Evolutionary conservation across 805 yeast genomes (phyloP).

Genomic region (Komagataella mondaviorum): DNA sequence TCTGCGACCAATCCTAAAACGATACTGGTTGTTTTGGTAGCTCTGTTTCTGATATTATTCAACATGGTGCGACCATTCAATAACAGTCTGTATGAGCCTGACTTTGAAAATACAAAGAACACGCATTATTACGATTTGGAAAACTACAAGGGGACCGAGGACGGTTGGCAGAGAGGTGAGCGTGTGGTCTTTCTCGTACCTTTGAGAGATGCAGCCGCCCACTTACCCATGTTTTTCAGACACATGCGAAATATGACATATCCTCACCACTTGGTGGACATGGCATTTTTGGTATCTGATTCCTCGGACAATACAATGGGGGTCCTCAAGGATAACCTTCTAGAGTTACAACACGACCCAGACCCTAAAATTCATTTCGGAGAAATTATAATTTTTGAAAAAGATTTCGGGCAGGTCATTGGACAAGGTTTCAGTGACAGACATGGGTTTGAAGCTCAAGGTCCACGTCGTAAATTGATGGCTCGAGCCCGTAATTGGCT

Average conservation of each 20-base stretch:
- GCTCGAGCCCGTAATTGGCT: slow-evolving; percentile 95
- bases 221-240: slow-evolving; percentile 46
- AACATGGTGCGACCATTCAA: neutral
- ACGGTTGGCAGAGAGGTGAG: slow-evolving; percentile 43
- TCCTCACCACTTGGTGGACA: slow-evolving; percentile 41
- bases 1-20: neutral
- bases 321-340: slow-evolving; percentile 40
- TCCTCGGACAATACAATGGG: slow-evolving; percentile 82
- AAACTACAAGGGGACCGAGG: slow-evolving; percentile 25
- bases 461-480: slow-evolving; percentile 89
- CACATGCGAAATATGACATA: slow-evolving; percentile 44
- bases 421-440: slow-evolving; percentile 91
- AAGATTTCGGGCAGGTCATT: slow-evolving; percentile 85
- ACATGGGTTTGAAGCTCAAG: slow-evolving; percentile 94
- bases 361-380: slow-evolving; percentile 61
- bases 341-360: slow-evolving; percentile 50
- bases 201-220: slow-evolving; percentile 44
- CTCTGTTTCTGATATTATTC: neutral
- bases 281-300: slow-evolving; percentile 80
- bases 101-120: slow-evolving; percentile 2
- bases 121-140: slow-evolving; percentile 24
- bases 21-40: neutral
- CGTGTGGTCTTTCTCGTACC: slow-evolving; percentile 44
- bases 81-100: slow-evolving; percentile 2
- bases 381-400: slow-evolving; percentile 75